Conservation (phyloP, 2,329 filamentous ascomycete species). For the Alternaria brassicae region DNA sequence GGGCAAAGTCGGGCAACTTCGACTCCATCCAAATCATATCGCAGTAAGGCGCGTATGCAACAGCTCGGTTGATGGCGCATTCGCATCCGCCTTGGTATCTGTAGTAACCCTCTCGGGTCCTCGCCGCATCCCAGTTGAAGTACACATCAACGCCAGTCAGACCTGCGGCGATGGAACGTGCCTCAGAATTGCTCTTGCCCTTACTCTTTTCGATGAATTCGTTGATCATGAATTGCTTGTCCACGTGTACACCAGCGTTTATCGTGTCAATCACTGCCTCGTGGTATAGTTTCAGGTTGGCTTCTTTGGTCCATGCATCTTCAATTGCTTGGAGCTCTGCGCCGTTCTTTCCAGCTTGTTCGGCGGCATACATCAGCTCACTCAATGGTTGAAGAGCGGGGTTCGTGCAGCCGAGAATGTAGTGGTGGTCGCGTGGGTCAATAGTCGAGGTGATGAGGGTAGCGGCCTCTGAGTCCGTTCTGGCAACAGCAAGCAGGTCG, state of each 20-base stretch:
- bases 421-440: constrained; percentile 91
- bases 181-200: constrained; percentile 86
- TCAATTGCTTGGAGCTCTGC: constrained; percentile 87
- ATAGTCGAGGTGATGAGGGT: constrained; percentile 97
- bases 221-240: constrained; percentile 72
- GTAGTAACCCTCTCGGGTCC: constrained; percentile 95
- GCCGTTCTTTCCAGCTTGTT: constrained; percentile 80
- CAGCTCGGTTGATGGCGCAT: constrained; percentile 86
- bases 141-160: constrained; percentile 81
- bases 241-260: constrained; percentile 68
- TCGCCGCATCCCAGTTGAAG: constrained; percentile 95
- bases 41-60: constrained; percentile 91
- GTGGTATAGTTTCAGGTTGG: constrained; percentile 85
- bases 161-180: constrained; percentile 77
- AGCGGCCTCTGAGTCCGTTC: constrained; percentile 96
- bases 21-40: constrained; percentile 99
- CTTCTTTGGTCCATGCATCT: constrained; percentile 82
- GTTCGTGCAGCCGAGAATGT: constrained; percentile 91
- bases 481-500: constrained; percentile 88
- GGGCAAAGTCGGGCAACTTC: constrained; percentile 88
- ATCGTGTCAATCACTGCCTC: constrained; percentile 88
- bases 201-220: constrained; percentile 72
- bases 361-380: constrained; percentile 89
- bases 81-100: constrained; percentile 89
- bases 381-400: constrained; percentile 80